Evolutionary conservation across 306 rosid genomes (phyloP).

Genomic region (Vigna reflexopilosa): DNA sequence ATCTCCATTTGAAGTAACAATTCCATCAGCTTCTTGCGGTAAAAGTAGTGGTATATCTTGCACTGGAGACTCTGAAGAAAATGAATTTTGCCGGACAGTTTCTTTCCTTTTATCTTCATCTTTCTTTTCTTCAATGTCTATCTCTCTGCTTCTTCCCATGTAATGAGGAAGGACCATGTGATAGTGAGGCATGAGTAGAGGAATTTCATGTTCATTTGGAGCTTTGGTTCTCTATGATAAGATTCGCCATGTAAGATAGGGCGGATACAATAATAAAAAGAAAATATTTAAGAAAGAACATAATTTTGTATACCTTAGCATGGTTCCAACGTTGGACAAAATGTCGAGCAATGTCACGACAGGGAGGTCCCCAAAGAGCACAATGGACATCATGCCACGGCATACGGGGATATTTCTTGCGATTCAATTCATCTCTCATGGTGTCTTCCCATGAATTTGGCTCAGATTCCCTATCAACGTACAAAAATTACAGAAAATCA

Average conservation of each 20-base stretch:
- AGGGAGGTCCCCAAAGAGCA: conserved; percentile 97
- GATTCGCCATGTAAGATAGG: conserved; percentile 40
- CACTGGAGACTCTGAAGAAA: conserved; percentile 63
- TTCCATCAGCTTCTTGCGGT: conserved; percentile 61
- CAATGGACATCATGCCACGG: conserved; percentile 99
- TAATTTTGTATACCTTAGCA: conserved; percentile 73
- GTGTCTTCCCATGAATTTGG: conserved; percentile 99
- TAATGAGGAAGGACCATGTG: conserved; percentile 99
- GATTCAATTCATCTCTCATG: conserved; percentile 95
- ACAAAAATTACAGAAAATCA: conserved; percentile 31
- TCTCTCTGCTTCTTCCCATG: conserved; percentile 77
- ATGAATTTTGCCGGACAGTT: conserved; percentile 59
- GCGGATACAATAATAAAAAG: conserved; percentile 21
- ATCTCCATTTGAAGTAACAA: conserved; percentile 45
- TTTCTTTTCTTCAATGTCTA: conserved; percentile 53
- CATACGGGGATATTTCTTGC: conserved; percentile 91
- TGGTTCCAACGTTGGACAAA: conserved; percentile 99
- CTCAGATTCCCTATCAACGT: conserved; percentile 80
- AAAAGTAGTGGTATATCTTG: conserved; percentile 94
- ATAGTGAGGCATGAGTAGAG: conserved; percentile 96
- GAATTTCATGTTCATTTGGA: conserved; percentile 87
- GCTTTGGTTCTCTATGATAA: conserved; percentile 86
- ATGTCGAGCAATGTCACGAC: conserved; percentile 96
- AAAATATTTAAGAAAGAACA: conserved; percentile 16
- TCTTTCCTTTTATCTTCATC: conserved; percentile 46